Evolutionary conservation across 2,329 filamentous ascomycete genomes (phyloP).

Genomic region (Sarocladium strictum): DNA sequence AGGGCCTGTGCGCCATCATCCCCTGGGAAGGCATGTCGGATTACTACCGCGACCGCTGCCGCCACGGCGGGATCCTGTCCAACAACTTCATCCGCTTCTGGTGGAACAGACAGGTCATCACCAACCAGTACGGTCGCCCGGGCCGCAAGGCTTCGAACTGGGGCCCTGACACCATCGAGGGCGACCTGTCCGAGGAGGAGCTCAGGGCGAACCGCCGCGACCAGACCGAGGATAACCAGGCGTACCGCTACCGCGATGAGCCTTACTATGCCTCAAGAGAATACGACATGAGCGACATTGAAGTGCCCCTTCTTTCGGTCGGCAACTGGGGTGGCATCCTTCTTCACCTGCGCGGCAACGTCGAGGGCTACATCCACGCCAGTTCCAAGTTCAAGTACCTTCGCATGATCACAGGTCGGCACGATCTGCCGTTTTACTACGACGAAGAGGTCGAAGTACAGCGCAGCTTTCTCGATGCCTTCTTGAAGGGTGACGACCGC

Average conservation of each 20-base stretch:
- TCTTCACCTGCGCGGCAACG: constrained; percentile 62
- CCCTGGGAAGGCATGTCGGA: constrained; percentile 50
- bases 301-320: constrained; percentile 60
- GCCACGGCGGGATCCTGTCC: constrained; percentile 56
- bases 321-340: constrained; percentile 53
- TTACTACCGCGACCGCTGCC: constrained; percentile 50
- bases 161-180: constrained; percentile 53
- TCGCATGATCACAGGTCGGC: constrained; percentile 62
- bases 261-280: constrained; percentile 60
- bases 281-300: constrained; percentile 58
- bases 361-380: constrained; percentile 58
- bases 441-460: constrained; percentile 62
- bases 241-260: constrained; percentile 54
- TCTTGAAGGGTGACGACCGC: constrained; percentile 60
- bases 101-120: constrained; percentile 62
- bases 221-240: constrained; percentile 39
- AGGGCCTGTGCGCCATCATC: constrained; percentile 38
- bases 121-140: constrained; percentile 61
- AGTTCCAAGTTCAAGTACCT: constrained; percentile 64
- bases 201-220: constrained; percentile 42
- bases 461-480: constrained; percentile 62
- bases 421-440: constrained; percentile 70
- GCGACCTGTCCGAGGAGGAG: constrained; percentile 47
- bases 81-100: constrained; percentile 47
- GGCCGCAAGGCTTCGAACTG: constrained; percentile 43